Percentiles rank a stretch among this genome's conserved stretches.
phyloP scores from a whole-genome alignment of 805 yeast genomes.

The Yueomyces sp. region DNA sequence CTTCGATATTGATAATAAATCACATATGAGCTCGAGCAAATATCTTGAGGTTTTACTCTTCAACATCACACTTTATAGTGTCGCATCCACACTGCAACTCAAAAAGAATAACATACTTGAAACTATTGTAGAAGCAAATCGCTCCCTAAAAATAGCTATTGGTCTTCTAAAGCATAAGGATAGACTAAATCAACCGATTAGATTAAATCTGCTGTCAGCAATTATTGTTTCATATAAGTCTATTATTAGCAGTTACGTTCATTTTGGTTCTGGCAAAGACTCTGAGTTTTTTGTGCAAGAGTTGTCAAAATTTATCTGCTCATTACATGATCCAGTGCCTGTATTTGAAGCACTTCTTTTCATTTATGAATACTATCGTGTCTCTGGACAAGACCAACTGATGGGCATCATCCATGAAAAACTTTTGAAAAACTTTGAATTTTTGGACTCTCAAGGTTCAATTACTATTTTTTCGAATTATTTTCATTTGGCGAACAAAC shows the following conservation, averaged over 20 bases:
- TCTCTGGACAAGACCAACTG: conserved; percentile 9
- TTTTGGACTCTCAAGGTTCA: conserved; percentile 16
- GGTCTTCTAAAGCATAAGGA: conserved; percentile 35
- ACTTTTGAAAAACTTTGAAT: conserved; percentile 12
- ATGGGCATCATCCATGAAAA: conserved; percentile 4
- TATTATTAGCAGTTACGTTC: conserved; percentile 29
- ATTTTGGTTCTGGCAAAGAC: conserved; percentile 46
- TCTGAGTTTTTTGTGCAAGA: conserved; percentile 42
- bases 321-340: conserved; percentile 16
- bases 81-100: conserved; percentile 13
- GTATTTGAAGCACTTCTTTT: conserved; percentile 10
- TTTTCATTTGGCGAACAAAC: conserved; percentile 7
- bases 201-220: conserved; percentile 25
- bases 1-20: conserved; percentile 14
- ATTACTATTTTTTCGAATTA: conserved; percentile 11
- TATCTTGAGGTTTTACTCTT: conserved; percentile 20
- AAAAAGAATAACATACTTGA: conserved; percentile 6
- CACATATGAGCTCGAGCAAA: conserved; percentile 7
- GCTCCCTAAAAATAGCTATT: conserved; percentile 37
- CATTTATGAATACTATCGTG: conserved; percentile 10
- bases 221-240: conserved; percentile 28
- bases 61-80: conserved; percentile 10
- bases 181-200: conserved; percentile 17
- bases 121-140: conserved; percentile 29
- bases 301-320: conserved; percentile 26